Percentiles rank a stretch among this genome's conserved stretches.
These are phyloP conservation scores for Persicaria tinctoria DNA, from an alignment of 148 eudicot species.

Conservation along the genomic window DNA sequence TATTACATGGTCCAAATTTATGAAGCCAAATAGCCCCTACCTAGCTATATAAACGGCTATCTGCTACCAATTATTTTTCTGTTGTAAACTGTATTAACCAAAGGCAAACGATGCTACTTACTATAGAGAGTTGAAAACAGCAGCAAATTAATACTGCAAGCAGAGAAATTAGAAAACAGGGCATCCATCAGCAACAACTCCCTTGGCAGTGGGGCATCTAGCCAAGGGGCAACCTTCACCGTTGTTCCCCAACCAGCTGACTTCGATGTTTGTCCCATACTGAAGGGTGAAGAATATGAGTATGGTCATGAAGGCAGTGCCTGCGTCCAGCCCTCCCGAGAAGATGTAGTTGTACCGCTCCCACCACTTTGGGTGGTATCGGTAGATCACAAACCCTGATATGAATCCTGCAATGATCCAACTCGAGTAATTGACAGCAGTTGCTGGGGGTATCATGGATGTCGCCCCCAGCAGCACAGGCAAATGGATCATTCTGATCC, in stretches of 20 bases:
- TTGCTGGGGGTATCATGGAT: slow-evolving; percentile 72
- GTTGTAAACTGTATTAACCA: too few species aligned
- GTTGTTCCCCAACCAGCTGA: slow-evolving; percentile 64
- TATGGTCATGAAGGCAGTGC: slow-evolving; percentile 60
- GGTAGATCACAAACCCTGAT: slow-evolving; percentile 50
- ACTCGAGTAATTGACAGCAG: slow-evolving; percentile 66
- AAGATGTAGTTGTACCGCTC: slow-evolving; percentile 62
- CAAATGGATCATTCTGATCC: slow-evolving; percentile 57
- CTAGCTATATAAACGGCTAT: too few species aligned
- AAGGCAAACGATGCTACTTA: too few species aligned
- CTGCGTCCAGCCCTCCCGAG: slow-evolving; percentile 74
- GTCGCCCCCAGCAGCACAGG: slow-evolving; percentile 58
- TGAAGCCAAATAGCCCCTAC: too few species aligned
- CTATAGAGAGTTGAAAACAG: neutral
- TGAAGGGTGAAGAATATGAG: slow-evolving; percentile 47
- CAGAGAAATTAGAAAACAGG: slow-evolving; percentile 27
- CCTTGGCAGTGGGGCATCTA: slow-evolving; percentile 72
- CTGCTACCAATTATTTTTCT: too few species aligned
- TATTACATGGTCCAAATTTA: too few species aligned
- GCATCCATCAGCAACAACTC: slow-evolving; percentile 61
- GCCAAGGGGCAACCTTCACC: slow-evolving; percentile 67
- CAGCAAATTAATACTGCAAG: neutral
- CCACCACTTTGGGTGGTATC: slow-evolving; percentile 63
- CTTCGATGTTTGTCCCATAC: slow-evolving; percentile 28
- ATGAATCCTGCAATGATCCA: slow-evolving; percentile 61